Evolutionary conservation across 2,329 filamentous ascomycete genomes (phyloP), one percentile per base, ranked within the genome.

Genomic region (Scedosporium apiospermum): DNA sequence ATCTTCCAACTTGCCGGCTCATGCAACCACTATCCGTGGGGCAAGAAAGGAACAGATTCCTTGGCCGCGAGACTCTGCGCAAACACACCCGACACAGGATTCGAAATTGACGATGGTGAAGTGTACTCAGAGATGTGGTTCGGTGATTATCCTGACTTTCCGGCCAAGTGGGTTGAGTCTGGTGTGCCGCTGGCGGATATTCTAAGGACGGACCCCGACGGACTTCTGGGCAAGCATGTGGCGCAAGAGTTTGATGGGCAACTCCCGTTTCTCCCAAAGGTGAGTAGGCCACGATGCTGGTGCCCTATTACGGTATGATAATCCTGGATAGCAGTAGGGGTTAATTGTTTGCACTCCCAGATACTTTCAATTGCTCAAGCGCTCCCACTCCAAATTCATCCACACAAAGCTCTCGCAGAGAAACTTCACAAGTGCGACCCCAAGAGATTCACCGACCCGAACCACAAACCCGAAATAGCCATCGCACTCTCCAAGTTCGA

Each of bases 381-480:
- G 0, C 80, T 93, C 0, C 89, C 88, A 0, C 77, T 93, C 2
- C 89, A 92, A 70, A 80, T 91, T 14, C 89, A 92, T 66, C 89
- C 88, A 38, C 83, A 91, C 75, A 89, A 88, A 69, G 76, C 82
- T 0, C 80, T 91, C 1, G 82, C 89, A 0, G 74, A 79, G 7
- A 79, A 85, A 67, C 79, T 91, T 2, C 87, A 91, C 73, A 71
- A 80, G 62, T 71, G 84, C 66, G 79, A 90, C 62, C 88, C 88
- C 0, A 73, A 83, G 2, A 81, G 84, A 63, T 92, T 89, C 71
- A 83, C 82, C 1, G 88, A 93, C 66, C 76, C 82, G 2, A 92
- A 92, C 71, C 88, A 92, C 77, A 92, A 92, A 74, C 89, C 89
- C 1, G 89, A 93, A 70, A 92, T 93, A 61, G 88, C 89, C 0